phyloP scores from a whole-genome alignment of 768 basidiomycete species.

The Boletus patriciae region DNA sequence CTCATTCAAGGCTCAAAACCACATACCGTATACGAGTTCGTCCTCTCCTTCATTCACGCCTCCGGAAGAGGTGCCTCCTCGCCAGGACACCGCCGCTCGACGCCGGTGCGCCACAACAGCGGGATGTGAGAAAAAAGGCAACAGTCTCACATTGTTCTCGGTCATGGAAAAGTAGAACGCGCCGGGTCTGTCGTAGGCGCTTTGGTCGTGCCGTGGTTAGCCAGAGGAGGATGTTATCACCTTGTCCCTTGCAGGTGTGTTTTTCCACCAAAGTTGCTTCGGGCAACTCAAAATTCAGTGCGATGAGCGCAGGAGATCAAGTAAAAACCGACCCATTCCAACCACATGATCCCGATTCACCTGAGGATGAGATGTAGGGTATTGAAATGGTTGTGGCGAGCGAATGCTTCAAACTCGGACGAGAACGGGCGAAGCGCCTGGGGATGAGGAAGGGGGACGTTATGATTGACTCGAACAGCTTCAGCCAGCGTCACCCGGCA shows the following conservation, averaged over 20 bases:
- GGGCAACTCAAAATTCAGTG: conserved; percentile 51
- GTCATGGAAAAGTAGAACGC: no score
- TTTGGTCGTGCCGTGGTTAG: no score
- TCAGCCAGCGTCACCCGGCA: background rate
- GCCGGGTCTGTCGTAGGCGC: no score
- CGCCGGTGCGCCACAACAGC: no score
- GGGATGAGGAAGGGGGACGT: conserved; percentile 48
- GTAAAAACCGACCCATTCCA: background rate
- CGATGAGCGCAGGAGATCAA: conserved; percentile 40
- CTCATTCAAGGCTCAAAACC: no score
- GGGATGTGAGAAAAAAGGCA: no score
- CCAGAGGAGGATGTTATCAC: conserved; percentile 36
- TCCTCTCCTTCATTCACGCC: no score
- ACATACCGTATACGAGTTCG: no score
- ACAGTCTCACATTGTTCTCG: no score
- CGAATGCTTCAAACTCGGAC: conserved; percentile 51
- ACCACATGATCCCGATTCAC: conserved; percentile 20
- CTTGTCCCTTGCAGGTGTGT: conserved; percentile 42
- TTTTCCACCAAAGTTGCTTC: conserved; percentile 52
- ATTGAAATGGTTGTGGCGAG: conserved; percentile 50
- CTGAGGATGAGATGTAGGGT: conserved; percentile 49
- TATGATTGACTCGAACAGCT: conserved; percentile 43
- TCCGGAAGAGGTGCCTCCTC: no score
- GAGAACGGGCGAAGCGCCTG: conserved; percentile 47
- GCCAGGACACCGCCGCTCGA: no score